Evolutionary conservation across 192 early-diverging fungal genomes (phyloP).

Genomic region (Gonapodya sp.): DNA sequence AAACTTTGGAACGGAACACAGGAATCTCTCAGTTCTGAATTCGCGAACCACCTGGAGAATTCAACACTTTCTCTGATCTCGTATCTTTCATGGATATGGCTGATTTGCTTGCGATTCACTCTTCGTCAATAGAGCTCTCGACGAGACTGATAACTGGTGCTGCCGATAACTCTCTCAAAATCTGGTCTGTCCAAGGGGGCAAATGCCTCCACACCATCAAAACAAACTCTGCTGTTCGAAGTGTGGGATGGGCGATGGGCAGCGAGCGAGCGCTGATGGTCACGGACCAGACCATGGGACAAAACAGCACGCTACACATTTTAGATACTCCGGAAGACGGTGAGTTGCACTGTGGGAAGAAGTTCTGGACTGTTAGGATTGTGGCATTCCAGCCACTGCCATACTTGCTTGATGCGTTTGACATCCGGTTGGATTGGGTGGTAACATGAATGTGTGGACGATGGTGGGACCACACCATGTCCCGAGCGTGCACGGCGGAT

Average conservation of each 20-base stretch:
- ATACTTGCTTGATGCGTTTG: too few species aligned
- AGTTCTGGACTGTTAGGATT: too few species aligned
- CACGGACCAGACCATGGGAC: slow-evolving; percentile 95
- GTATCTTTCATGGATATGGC: background rate
- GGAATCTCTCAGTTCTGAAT: too few species aligned
- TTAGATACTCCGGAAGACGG: slow-evolving; percentile 52
- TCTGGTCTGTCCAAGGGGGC: slow-evolving; percentile 92
- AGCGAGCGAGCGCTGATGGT: slow-evolving; percentile 79
- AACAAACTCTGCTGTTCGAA: slow-evolving; percentile 77
- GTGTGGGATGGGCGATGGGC: slow-evolving; percentile 84
- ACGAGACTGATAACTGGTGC: slow-evolving; percentile 77
- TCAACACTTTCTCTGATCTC: background rate
- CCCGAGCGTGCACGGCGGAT: too few species aligned
- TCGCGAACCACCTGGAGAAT: background rate
- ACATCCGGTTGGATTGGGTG: too few species aligned
- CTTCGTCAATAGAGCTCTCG: slow-evolving; percentile 38
- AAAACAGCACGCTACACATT: slow-evolving; percentile 74
- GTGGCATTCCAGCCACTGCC: too few species aligned
- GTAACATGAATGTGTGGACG: too few species aligned
- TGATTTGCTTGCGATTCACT: background rate
- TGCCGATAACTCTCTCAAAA: slow-evolving; percentile 80
- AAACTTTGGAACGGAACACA: too few species aligned
- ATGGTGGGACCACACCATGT: too few species aligned
- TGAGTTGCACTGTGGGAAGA: background rate
- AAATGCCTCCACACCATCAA: slow-evolving; percentile 86